phyloP scores from a whole-genome alignment of 495 filamentous ascomycete genomes.

The Penicillium ochrochloron region DNA sequence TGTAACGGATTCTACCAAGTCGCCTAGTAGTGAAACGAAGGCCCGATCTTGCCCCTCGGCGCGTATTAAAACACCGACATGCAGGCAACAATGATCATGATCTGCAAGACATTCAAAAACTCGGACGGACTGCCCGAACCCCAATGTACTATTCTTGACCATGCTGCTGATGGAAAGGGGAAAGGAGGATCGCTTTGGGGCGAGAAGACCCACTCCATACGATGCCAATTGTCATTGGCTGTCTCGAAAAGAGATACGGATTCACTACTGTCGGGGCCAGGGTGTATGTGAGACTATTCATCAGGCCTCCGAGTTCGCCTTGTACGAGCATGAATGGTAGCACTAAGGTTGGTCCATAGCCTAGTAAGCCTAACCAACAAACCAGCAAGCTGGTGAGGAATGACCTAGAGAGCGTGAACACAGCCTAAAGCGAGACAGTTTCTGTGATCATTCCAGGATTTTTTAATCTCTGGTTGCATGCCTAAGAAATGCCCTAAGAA shows the following conservation, averaged over 20 bases:
- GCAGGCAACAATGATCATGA: constrained; percentile 43
- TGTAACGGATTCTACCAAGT: neutral
- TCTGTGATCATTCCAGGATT: neutral
- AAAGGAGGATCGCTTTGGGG: constrained; percentile 36
- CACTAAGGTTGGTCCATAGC: constrained; percentile 50
- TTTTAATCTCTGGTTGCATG: neutral
- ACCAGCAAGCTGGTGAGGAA: constrained; percentile 38
- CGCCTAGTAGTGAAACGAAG: neutral
- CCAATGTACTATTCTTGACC: constrained; percentile 23
- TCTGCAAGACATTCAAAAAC: constrained; percentile 65
- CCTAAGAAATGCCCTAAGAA: neutral
- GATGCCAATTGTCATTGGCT: constrained; percentile 42
- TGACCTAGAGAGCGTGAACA: constrained; percentile 32
- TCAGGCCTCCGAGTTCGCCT: constrained; percentile 51
- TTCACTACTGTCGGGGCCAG: constrained; percentile 36
- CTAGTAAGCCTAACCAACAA: constrained; percentile 57
- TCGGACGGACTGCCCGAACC: constrained; percentile 68
- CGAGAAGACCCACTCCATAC: constrained; percentile 40
- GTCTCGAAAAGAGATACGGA: constrained; percentile 42
- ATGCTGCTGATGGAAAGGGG: constrained; percentile 34
- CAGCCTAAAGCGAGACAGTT: constrained; percentile 44
- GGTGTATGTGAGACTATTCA: constrained; percentile 39
- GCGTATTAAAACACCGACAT: constrained; percentile 31
- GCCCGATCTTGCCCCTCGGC: neutral
- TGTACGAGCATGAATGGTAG: constrained; percentile 63